These are phyloP conservation scores for Boehmeria nivea DNA, from an alignment of 306 rosid species.

Conservation along the genomic window DNA sequence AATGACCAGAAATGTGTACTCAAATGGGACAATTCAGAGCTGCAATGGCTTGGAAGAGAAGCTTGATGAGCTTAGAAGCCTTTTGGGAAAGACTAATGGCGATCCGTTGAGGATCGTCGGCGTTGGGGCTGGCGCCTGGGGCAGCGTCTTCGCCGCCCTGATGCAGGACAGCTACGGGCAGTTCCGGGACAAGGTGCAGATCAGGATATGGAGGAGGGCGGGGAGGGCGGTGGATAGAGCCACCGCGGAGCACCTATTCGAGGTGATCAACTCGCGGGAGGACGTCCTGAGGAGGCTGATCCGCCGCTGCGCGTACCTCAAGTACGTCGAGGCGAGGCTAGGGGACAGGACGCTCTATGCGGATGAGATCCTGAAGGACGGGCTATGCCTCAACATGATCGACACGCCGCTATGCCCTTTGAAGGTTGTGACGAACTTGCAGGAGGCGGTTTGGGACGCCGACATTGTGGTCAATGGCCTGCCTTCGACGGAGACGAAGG, in stretches of 20 bases:
- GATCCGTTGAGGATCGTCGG: conserved; percentile 87
- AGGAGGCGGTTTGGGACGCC: conserved; percentile 98
- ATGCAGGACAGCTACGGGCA: conserved; percentile 79
- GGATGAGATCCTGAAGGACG: conserved; percentile 90
- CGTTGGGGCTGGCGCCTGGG: conserved; percentile 97
- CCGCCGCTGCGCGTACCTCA: conserved; percentile 75
- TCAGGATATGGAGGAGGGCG: conserved; percentile 82
- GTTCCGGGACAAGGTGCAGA: conserved; percentile 70
- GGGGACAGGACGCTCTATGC: conserved; percentile 80
- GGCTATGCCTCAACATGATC: conserved; percentile 89
- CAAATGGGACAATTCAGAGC: conserved; percentile 58
- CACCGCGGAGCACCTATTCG: conserved; percentile 81
- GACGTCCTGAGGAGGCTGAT: conserved; percentile 85
- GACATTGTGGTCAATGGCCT: conserved; percentile 91
- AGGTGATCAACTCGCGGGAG: conserved; percentile 80
- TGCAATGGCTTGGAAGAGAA: conserved; percentile 60
- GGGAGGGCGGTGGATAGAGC: conserved; percentile 63
- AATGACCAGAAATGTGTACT: conserved; percentile 21
- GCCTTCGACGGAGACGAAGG: conserved; percentile 87
- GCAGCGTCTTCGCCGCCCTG: conserved; percentile 78
- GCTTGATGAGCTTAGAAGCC: conserved; percentile 52
- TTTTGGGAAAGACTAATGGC: conserved; percentile 41
- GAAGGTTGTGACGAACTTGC: conserved; percentile 91
- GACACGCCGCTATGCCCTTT: conserved; percentile 87
- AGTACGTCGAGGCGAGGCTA: conserved; percentile 88